These are phyloP conservation scores for Beauveria scarabaeidicola DNA, from an alignment of 2,329 filamentous ascomycete species.

Conservation along the genomic window DNA sequence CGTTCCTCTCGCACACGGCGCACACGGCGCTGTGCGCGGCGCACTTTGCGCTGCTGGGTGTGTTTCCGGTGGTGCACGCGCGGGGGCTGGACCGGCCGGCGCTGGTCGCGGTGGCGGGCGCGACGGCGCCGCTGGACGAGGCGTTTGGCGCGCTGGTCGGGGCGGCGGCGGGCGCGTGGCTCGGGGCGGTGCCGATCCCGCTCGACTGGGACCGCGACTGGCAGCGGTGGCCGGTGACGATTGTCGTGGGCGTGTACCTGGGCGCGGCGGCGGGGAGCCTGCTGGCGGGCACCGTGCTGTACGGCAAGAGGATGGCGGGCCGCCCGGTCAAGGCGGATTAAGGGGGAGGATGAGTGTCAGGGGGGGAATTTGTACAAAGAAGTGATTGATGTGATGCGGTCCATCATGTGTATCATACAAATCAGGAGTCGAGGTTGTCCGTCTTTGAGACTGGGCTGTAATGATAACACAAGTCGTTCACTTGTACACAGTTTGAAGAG, in stretches of 20 bases:
- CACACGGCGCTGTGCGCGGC: slow-evolving; percentile 75
- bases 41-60: slow-evolving; percentile 70
- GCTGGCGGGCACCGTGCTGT: slow-evolving; percentile 43
- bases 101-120: slow-evolving; percentile 63
- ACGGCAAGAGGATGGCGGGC: slow-evolving; percentile 34
- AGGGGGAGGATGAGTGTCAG: background rate
- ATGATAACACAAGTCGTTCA: background rate
- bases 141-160: slow-evolving; percentile 78
- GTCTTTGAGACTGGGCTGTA: background rate
- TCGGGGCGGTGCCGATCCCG: slow-evolving; percentile 90
- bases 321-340: slow-evolving; percentile 22
- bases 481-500: background rate
- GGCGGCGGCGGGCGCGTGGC: slow-evolving; percentile 73
- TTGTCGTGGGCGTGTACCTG: slow-evolving; percentile 71
- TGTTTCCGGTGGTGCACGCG: slow-evolving; percentile 76
- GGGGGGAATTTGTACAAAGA: background rate
- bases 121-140: slow-evolving; percentile 68
- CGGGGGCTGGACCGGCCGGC: slow-evolving; percentile 66
- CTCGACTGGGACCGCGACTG: slow-evolving; percentile 98
- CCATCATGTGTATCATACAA: background rate
- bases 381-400: background rate
- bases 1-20: slow-evolving; percentile 68
- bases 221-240: slow-evolving; percentile 96
- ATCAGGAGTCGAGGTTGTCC: background rate
- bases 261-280: slow-evolving; percentile 67